phyloP scores from a whole-genome alignment of 306 rosid genomes.

The Lablab purpureus region DNA sequence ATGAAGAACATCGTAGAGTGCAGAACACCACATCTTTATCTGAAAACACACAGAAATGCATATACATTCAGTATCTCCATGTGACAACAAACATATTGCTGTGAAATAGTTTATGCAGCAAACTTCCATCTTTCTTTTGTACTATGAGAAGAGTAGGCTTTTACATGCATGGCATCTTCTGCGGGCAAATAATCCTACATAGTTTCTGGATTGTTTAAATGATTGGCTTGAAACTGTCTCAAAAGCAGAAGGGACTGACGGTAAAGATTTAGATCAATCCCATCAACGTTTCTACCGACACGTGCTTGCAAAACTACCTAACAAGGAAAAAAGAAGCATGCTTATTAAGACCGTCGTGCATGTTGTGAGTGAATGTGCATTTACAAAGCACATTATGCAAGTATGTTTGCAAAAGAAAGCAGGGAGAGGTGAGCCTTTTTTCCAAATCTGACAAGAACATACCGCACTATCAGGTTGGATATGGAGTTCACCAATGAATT shows the following conservation, averaged over 20 bases:
- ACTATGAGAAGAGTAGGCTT: constrained; percentile 2
- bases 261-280: constrained; percentile 89
- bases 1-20: background rate
- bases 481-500: constrained; percentile 84
- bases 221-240: constrained; percentile 76
- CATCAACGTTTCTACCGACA: constrained; percentile 87
- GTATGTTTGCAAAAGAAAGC: constrained; percentile 25
- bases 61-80: constrained; percentile 1
- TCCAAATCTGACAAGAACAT: constrained; percentile 25
- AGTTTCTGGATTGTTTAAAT: constrained; percentile 53
- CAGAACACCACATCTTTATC: constrained; percentile 19
- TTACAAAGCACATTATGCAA: constrained; percentile 22
- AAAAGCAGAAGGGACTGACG: constrained; percentile 76
- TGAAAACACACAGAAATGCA: constrained; percentile 31
- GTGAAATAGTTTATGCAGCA: background rate
- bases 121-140: constrained; percentile 33
- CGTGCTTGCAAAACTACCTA: constrained; percentile 84
- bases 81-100: constrained; percentile 23
- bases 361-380: constrained; percentile 7
- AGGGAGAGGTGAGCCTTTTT: constrained; percentile 1
- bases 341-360: background rate
- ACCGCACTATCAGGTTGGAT: constrained; percentile 76
- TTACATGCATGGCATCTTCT: no score
- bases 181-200: constrained; percentile 18
- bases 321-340: constrained; percentile 33